These are phyloP conservation scores for Thelonectria rubi DNA, from an alignment of 2,329 filamentous ascomycete genomes.

Conservation along the genomic window DNA sequence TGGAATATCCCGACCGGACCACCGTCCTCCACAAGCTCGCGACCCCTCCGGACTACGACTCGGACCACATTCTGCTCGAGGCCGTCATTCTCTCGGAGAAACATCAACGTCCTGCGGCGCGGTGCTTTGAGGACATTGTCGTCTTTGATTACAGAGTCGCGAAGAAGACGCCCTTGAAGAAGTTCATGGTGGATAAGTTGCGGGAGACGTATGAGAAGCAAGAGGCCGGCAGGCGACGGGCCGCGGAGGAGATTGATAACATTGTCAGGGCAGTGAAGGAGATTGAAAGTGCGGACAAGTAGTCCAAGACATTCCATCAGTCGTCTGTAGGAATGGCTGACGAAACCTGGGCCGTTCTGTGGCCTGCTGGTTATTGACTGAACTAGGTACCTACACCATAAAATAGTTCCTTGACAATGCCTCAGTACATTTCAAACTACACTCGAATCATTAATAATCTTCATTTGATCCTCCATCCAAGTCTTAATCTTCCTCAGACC, in stretches of 20 bases:
- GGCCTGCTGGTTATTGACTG: too few species aligned
- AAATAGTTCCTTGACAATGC: too few species aligned
- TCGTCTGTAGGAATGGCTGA: too few species aligned
- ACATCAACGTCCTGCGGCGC: conserved; percentile 76
- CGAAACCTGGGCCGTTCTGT: too few species aligned
- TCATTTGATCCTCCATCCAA: too few species aligned
- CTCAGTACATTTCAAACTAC: too few species aligned
- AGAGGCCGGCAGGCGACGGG: conserved; percentile 31
- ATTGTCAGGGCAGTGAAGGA: conserved; percentile 12
- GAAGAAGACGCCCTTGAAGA: conserved; percentile 50
- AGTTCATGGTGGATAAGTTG: conserved; percentile 53
- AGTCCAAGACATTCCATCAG: background rate
- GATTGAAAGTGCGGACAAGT: conserved; percentile 4
- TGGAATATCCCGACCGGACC: conserved; percentile 83
- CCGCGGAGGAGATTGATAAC: conserved; percentile 30
- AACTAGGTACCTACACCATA: too few species aligned
- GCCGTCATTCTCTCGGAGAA: conserved; percentile 78
- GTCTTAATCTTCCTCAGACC: too few species aligned
- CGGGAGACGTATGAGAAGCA: conserved; percentile 49
- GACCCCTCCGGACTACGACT: conserved; percentile 53
- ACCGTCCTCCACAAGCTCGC: conserved; percentile 84
- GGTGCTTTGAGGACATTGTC: conserved; percentile 67
- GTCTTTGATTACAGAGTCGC: conserved; percentile 46
- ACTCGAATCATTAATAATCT: too few species aligned
- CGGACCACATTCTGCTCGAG: conserved; percentile 65